Evolutionary conservation across 495 filamentous ascomycete genomes (phyloP).

Genomic region (Talaromyces ruber): DNA sequence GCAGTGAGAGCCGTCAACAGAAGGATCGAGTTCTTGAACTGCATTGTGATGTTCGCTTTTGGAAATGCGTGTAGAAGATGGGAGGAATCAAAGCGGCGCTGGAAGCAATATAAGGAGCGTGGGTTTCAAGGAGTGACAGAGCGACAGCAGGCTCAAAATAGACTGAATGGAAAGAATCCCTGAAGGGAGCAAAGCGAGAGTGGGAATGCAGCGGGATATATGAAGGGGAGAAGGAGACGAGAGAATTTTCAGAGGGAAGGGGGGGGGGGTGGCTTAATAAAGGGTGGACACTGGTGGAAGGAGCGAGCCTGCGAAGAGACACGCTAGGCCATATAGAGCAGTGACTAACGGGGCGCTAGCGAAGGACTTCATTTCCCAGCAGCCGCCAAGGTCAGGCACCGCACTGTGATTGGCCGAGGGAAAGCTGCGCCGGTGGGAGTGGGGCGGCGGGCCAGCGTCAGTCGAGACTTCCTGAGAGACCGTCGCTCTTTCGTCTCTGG

Average conservation of each 20-base stretch:
- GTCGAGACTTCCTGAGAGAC: conserved; percentile 1
- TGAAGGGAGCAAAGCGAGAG: background rate
- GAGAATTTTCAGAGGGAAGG: conserved; percentile 6
- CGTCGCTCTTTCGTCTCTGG: background rate
- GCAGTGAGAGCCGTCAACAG: conserved; percentile 34
- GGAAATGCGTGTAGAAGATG: background rate
- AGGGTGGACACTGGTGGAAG: background rate
- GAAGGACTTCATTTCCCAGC: background rate
- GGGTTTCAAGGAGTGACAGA: conserved; percentile 7
- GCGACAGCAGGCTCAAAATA: conserved; percentile 5
- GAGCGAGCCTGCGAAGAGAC: background rate
- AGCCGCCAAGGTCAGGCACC: conserved; percentile 2
- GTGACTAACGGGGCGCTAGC: background rate
- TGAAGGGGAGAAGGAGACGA: conserved; percentile 13
- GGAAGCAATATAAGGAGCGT: conserved; percentile 7
- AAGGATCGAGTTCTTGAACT: conserved; percentile 32
- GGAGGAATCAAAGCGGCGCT: background rate
- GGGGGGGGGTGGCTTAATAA: conserved; percentile 10
- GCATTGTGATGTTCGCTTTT: conserved; percentile 19
- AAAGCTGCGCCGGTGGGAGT: background rate
- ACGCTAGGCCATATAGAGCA: background rate
- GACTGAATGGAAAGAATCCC: background rate
- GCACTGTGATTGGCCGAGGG: background rate
- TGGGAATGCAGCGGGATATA: background rate
- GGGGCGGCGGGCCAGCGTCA: background rate